These are phyloP conservation scores for Keithomyces neogunnii DNA, from an alignment of 2,329 filamentous ascomycete species.

Conservation along the genomic window DNA sequence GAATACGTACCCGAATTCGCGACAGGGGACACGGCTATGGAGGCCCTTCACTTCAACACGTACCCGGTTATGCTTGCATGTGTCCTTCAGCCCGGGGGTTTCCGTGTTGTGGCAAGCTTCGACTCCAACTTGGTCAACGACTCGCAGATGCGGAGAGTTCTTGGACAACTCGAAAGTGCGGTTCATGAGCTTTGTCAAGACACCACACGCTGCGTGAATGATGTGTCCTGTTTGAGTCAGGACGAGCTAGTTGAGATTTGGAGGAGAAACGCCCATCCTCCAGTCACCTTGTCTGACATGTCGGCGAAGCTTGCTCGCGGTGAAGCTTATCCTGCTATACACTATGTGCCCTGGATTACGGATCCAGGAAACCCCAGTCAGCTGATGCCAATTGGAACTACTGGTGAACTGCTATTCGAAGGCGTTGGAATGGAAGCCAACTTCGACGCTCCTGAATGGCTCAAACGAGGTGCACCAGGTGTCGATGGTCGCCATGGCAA, in stretches of 20 bases:
- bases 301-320: no score
- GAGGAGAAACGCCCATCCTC: conserved; percentile 1
- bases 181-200: conserved; percentile 38
- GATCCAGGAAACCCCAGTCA: conserved; percentile 25
- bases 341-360: conserved; percentile 30
- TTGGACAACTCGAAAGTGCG: conserved; percentile 43
- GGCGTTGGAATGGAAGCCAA: conserved; percentile 11
- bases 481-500: no score
- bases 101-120: conserved; percentile 55
- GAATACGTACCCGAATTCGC: conserved; percentile 39
- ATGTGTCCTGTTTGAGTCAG: conserved; percentile 25
- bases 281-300: background rate
- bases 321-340: conserved; percentile 10
- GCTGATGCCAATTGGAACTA: conserved; percentile 29
- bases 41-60: conserved; percentile 50
- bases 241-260: conserved; percentile 25
- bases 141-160: conserved; percentile 42
- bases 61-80: conserved; percentile 60
- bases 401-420: conserved; percentile 34
- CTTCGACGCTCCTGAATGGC: conserved; percentile 20
- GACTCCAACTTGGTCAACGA: conserved; percentile 50
- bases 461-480: conserved; percentile 2
- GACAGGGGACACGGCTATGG: conserved; percentile 47
- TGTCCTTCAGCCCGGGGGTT: conserved; percentile 45
- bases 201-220: conserved; percentile 20